These are phyloP conservation scores for Suillus alpinus DNA, from an alignment of 768 basidiomycete genomes.

Conservation along the genomic window DNA sequence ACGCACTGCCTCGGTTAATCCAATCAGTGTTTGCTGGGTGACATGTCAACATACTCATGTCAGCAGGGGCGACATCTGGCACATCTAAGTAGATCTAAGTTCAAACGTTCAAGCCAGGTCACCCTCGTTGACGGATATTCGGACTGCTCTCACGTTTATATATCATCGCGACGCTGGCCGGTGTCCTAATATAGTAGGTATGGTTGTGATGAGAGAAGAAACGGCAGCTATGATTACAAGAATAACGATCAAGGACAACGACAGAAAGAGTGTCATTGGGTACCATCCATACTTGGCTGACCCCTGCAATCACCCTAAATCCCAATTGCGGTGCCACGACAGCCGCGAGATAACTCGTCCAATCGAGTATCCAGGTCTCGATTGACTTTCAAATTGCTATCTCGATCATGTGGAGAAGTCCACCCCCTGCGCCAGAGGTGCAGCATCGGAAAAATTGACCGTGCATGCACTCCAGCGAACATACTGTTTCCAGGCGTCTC, in stretches of 20 bases:
- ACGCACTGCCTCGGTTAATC: conserved; percentile 25
- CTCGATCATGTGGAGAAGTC: conserved; percentile 55
- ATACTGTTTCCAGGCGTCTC: conserved; percentile 98
- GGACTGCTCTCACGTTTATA: conserved; percentile 31
- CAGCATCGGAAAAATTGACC: conserved; percentile 87
- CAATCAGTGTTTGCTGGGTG: conserved; percentile 28
- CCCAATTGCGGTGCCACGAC: conserved; percentile 6
- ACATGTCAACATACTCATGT: conserved; percentile 36
- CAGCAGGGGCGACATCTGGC: conserved; percentile 29
- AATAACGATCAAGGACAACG: not conserved
- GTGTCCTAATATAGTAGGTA: conserved; percentile 15
- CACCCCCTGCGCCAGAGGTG: conserved; percentile 92
- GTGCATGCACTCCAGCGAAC: conserved; percentile 92
- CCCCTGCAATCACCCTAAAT: conserved; percentile 10
- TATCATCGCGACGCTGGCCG: conserved; percentile 35
- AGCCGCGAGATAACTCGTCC: conserved; percentile 2
- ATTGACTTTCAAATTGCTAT: conserved; percentile 3
- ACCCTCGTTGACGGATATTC: conserved; percentile 13
- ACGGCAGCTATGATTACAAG: conserved; percentile 13
- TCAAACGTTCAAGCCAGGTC: conserved; percentile 5
- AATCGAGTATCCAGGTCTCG: not conserved
- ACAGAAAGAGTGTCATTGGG: conserved; percentile 8
- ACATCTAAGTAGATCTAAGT: conserved; percentile 3
- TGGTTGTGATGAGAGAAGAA: conserved; percentile 9
- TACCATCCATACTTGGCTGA: conserved; percentile 10